Evolutionary conservation across 768 basidiomycete species (phyloP), one percentile per base, ranked within the genome.

Genomic region (Hericium rajendrae): DNA sequence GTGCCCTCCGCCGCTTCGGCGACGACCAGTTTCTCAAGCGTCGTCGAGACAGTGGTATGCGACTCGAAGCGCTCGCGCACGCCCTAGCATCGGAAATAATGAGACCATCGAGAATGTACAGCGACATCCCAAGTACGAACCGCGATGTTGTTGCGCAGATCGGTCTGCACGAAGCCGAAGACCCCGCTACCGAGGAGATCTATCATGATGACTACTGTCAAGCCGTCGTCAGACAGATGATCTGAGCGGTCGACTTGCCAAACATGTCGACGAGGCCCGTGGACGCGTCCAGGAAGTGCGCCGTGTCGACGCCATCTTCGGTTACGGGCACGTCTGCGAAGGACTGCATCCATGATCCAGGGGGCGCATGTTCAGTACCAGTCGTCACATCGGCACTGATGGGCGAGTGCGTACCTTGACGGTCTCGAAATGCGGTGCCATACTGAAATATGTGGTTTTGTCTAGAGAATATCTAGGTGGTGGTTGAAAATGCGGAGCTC

Each of bases 281-380:
- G 18, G 91, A 83, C 0, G 94, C 94, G 66, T 91, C 86, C 49
- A 93, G 76, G 75, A 98, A 98, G 12, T 78, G 70, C 18, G 73
- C 66, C 0, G 93, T 91, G 67, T 93, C 84, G 53, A 98, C 83
- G 13, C 94, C 94, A 4, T 76, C 72, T 48, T 81, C 76, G n/a
- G 81, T 82, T 62, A 89, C 75, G 15, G 83, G 79, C 41, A 97
- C 90, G 60, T 95, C 89, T 64, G 80, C 82, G 70, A 90, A 97
- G 10, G 91, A 93, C 94, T 97, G 61, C 26, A 55, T 15, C 51
- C 37, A 48, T 48, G 43, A 43, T 60, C 57, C 32, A 32, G 32
- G 32, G 26, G 32, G 32, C 32, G 32, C 9, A 10, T 53, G 53
- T 56, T 9, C 16, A 46, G n/a, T n/a, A n/a, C n/a, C n/a, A n/a